These are phyloP conservation scores for Fusarium chaquense DNA, from an alignment of 2,329 filamentous ascomycete species.

Conservation along the genomic window DNA sequence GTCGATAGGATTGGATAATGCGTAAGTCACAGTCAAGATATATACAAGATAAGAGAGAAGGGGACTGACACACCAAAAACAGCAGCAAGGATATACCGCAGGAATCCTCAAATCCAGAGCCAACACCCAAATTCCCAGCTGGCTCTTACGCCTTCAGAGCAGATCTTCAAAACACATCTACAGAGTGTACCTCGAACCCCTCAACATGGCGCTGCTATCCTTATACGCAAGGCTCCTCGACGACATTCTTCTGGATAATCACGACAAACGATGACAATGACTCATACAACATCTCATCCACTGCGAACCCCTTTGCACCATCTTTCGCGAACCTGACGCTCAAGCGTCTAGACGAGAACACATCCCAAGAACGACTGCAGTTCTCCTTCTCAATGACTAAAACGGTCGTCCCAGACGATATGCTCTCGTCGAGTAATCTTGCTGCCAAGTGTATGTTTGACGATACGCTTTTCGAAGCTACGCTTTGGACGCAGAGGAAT, in stretches of 20 bases:
- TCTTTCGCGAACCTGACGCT: slow-evolving; percentile 66
- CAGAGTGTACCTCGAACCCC: slow-evolving; percentile 69
- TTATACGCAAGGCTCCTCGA: slow-evolving; percentile 57
- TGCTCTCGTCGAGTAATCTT: slow-evolving; percentile 57
- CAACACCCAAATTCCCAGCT: slow-evolving; percentile 62
- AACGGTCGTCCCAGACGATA: slow-evolving; percentile 61
- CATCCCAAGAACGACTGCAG: slow-evolving; percentile 65
- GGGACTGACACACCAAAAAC: slow-evolving; percentile 11
- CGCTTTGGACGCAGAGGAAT: slow-evolving; percentile 67
- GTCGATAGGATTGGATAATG: slow-evolving; percentile 54
- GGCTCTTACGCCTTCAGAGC: slow-evolving; percentile 73
- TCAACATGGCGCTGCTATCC: slow-evolving; percentile 74
- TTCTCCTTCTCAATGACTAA: slow-evolving; percentile 68
- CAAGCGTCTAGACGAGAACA: slow-evolving; percentile 60
- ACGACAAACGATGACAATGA: slow-evolving; percentile 51
- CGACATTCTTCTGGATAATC: slow-evolving; percentile 74
- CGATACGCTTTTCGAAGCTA: slow-evolving; percentile 66
- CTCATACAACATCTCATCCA: slow-evolving; percentile 66
- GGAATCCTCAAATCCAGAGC: slow-evolving; percentile 20
- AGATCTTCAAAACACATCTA: slow-evolving; percentile 64
- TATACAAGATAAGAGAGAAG: not conserved
- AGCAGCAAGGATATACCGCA: slow-evolving; percentile 10
- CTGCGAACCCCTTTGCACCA: slow-evolving; percentile 66
- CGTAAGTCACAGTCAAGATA: slow-evolving; percentile 46
- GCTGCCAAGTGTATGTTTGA: slow-evolving; percentile 70